Base-by-base conservation (phyloP, 2,329 filamentous ascomycete species). In the Ceratocystis cubensis region DNA sequence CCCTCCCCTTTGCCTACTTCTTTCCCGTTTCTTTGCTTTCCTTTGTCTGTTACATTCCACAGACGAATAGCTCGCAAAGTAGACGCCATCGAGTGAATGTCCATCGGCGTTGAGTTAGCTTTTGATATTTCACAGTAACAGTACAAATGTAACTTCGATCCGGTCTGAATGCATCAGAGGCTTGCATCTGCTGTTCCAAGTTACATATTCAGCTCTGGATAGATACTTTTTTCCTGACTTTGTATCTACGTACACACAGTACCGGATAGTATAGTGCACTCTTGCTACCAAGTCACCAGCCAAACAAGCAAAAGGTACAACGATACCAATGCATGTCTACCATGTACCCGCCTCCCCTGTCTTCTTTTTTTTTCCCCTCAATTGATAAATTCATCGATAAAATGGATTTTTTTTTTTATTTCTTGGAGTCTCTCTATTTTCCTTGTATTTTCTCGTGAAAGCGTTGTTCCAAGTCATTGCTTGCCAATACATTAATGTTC, bases 381-480 rank as follows among this genome's bases (percentile, higher is more conserved):
- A 30, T n/a, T 17, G 53, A 57, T 57, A 57, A 57, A 57, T 7
- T 57, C 25, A 33, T 33, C 53, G 53, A 33, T 57, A 57, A 57
- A 57, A n/a, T 33, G 5, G 1, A 2, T 1, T 13, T 28, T 28
- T 30, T 13, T 56, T 56, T 13, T 57, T 33, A 7, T 57, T 57
- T 33, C 28, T 57, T 57, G 53, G 53, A 28, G 53, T 57, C 53
- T 57, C 25, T 28, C 20, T 57, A 30, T 25, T 25, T 25, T 25
- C 22, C 53, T 57, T 33, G 53, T 28, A n/a, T 20, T 50, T 50
- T 50, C n/a, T 53, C 53, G 53, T 57, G 53, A 57, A 57, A n/a
- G 20, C 20, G 50, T 28, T 30, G 22, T 15, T 30, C 22, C 20
- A 57, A 30, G 53, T 33, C 53, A 28, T 33, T 57, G 22, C 53